These are phyloP conservation scores for Taphrina flavorubra DNA, from an alignment of 1,139 yeast genomes.

Conservation along the genomic window DNA sequence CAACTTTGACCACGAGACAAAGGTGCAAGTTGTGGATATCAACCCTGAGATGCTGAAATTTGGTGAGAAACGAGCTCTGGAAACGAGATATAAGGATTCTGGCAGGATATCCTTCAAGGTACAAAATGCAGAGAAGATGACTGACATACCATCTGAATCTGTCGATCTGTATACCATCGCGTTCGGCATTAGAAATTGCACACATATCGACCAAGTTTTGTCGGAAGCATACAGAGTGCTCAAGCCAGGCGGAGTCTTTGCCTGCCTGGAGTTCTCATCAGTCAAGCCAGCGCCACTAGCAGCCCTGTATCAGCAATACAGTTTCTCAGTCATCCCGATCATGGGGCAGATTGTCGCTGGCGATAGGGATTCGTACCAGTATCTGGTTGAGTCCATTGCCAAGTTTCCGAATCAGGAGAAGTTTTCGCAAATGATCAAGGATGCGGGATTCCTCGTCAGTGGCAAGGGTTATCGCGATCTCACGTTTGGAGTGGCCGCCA, in stretches of 20 bases:
- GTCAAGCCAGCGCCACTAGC: constrained; percentile 81
- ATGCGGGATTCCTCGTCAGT: constrained; percentile 92
- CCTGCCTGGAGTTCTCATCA: constrained; percentile 92
- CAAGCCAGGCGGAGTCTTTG: constrained; percentile 98
- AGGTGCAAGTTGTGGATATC: constrained; percentile 92
- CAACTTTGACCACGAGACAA: constrained; percentile 74
- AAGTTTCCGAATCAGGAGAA: constrained; percentile 91
- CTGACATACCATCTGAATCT: constrained; percentile 79
- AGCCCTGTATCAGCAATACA: constrained; percentile 80
- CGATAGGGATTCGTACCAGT: constrained; percentile 94
- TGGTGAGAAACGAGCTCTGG: constrained; percentile 74
- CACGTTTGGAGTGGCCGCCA: constrained; percentile 96
- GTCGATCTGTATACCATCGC: constrained; percentile 96
- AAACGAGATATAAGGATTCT: constrained; percentile 50
- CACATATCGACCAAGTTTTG: constrained; percentile 90
- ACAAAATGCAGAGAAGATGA: constrained; percentile 91
- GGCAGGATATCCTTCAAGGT: constrained; percentile 77
- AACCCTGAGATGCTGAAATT: constrained; percentile 94
- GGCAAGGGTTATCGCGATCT: constrained; percentile 87
- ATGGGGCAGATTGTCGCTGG: constrained; percentile 96
- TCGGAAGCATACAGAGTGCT: constrained; percentile 91
- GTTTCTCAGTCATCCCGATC: constrained; percentile 84
- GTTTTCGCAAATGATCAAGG: constrained; percentile 87
- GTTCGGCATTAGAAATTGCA: constrained; percentile 95
- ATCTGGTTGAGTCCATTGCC: constrained; percentile 89